Evolutionary conservation across 2,329 filamentous ascomycete species (phyloP).

Genomic region (Penicillium crustosum): DNA sequence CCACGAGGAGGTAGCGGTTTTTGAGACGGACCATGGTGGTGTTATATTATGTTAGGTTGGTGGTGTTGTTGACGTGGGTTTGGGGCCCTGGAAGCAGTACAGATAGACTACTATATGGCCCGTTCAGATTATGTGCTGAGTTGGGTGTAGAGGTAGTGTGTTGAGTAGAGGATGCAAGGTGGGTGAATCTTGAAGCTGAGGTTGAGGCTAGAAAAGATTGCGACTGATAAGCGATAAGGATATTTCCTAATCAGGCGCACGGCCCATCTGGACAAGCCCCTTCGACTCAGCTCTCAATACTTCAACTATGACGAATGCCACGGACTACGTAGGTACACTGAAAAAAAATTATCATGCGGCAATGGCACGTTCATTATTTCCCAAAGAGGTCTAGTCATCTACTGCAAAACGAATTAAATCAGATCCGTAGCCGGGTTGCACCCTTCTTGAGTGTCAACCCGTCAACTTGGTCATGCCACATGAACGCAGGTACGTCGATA

Average conservation of each 20-base stretch:
- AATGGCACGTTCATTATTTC: constrained; percentile 30
- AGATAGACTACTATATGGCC: too few species aligned
- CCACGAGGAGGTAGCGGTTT: constrained; percentile 91
- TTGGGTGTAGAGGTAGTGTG: not conserved
- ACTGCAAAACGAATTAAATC: constrained; percentile 28
- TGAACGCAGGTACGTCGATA: constrained; percentile 33
- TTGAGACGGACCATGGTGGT: constrained; percentile 87
- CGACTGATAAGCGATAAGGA: constrained; percentile 18
- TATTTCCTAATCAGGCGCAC: constrained; percentile 5
- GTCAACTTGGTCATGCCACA: constrained; percentile 35
- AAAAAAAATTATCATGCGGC: constrained; percentile 19
- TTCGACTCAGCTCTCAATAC: not conserved
- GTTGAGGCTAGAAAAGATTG: constrained; percentile 10
- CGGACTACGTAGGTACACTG: not conserved
- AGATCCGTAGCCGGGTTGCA: constrained; percentile 28
- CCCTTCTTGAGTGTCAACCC: constrained; percentile 26
- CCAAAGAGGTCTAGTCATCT: constrained; percentile 30
- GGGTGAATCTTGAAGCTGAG: not conserved
- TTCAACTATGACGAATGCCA: not conserved
- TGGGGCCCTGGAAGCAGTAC: not conserved
- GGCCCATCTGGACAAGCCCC: not conserved
- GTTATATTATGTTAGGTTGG: not conserved
- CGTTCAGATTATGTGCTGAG: not conserved
- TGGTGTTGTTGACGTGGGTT: not conserved
- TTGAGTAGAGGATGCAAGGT: not conserved